Evolutionary conservation across 805 yeast genomes (phyloP).

Genomic region (Kuraishia borneana): DNA sequence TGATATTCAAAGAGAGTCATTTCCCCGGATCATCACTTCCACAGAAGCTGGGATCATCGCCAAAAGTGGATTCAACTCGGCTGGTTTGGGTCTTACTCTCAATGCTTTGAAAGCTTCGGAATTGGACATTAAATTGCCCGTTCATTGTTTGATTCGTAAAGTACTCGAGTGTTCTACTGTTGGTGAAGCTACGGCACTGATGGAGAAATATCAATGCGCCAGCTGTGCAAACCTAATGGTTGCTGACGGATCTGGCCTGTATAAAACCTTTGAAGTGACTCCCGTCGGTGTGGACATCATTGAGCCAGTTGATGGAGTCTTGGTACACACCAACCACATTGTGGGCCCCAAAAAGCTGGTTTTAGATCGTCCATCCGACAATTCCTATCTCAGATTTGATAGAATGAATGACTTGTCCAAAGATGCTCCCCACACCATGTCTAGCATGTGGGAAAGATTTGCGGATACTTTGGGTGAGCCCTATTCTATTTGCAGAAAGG

Average conservation of each 20-base stretch:
- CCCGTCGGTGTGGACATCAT: conserved; percentile 10
- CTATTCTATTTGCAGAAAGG: background rate
- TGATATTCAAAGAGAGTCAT: conserved; percentile 12
- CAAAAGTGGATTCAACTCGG: conserved; percentile 20
- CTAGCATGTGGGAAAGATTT: conserved; percentile 9
- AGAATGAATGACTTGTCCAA: conserved; percentile 8
- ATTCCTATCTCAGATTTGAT: conserved; percentile 8
- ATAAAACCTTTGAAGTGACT: conserved; percentile 11
- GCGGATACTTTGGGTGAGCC: conserved; percentile 6
- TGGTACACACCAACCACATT: conserved; percentile 15
- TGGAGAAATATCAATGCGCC: conserved; percentile 10
- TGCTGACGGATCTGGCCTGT: conserved; percentile 11
- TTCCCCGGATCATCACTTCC: conserved; percentile 14
- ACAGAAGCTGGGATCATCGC: conserved; percentile 25
- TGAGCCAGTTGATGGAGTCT: conserved; percentile 7
- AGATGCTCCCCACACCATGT: conserved; percentile 7
- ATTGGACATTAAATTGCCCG: conserved; percentile 17
- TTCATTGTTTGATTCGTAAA: conserved; percentile 24
- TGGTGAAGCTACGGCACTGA: conserved; percentile 7
- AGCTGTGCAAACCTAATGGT: conserved; percentile 12
- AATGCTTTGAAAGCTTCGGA: conserved; percentile 15
- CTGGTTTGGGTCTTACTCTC: conserved; percentile 19
- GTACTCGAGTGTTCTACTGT: conserved; percentile 16
- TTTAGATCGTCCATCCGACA: conserved; percentile 7
- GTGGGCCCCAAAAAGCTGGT: conserved; percentile 2